Conservation (phyloP, 2,329 filamentous ascomycete species). For the Cladosporium colombiae region DNA sequence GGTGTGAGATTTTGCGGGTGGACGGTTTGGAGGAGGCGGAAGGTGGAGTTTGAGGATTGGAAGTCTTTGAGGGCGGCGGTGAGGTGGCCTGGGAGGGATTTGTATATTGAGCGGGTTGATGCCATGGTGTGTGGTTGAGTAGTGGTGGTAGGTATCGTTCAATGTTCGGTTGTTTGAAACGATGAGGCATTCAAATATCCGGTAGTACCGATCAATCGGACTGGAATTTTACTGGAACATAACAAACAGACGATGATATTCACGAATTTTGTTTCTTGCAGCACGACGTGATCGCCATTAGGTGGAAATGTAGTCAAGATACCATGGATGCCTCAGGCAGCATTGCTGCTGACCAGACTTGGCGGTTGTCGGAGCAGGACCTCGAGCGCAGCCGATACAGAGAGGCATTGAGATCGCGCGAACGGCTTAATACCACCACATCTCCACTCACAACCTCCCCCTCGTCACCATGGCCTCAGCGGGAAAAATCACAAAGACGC, state of each 20-base stretch:
- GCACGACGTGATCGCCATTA: neutral
- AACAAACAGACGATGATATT: neutral
- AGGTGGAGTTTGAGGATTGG: conserved; percentile 40
- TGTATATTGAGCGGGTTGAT: conserved; percentile 17
- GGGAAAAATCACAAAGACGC: conserved; percentile 18
- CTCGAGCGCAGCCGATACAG: conserved; percentile 19
- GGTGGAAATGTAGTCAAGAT: neutral
- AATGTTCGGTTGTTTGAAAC: neutral
- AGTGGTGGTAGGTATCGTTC: neutral
- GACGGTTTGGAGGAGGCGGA: conserved; percentile 40
- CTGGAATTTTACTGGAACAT: neutral
- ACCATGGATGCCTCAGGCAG: conserved; percentile 7
- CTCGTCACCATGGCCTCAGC: conserved; percentile 18
- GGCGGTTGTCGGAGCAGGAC: conserved; percentile 15
- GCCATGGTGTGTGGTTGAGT: neutral
- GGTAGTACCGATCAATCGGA: neutral
- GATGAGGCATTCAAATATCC: neutral
- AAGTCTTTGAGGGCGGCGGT: conserved; percentile 46
- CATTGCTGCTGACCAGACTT: conserved; percentile 13
- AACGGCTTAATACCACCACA: conserved; percentile 11
- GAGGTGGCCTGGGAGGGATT: conserved; percentile 42
- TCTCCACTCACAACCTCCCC: conserved; percentile 13
- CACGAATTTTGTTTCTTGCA: neutral
- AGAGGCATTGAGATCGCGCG: conserved; percentile 16
- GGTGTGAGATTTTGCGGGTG: conserved; percentile 25